phyloP scores from a whole-genome alignment of 257 asterid species.

The Primulina eburnea region DNA sequence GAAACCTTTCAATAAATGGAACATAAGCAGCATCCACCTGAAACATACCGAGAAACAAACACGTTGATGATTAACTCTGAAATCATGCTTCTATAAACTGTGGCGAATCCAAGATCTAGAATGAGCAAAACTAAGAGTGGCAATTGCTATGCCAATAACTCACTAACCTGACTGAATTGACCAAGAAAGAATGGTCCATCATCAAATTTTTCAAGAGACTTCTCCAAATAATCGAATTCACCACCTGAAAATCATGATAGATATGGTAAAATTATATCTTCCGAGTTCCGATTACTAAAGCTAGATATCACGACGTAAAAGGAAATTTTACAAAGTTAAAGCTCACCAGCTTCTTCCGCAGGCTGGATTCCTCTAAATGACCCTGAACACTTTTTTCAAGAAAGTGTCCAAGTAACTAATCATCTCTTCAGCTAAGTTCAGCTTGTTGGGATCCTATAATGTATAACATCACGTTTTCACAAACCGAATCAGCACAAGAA shows the following conservation, averaged over 20 bases:
- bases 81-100: neutral
- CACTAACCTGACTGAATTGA: slow-evolving; percentile 49
- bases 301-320: neutral
- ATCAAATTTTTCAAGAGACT: slow-evolving; percentile 46
- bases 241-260: slow-evolving; percentile 25
- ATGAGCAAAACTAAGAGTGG: neutral
- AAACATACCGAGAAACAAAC: neutral
- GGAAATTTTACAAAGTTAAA: neutral
- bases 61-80: neutral
- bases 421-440: slow-evolving; percentile 55
- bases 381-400: slow-evolving; percentile 23
- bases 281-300: neutral
- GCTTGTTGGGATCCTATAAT: slow-evolving; percentile 47
- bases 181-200: slow-evolving; percentile 74
- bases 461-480: neutral
- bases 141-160: neutral
- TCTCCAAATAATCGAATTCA: slow-evolving; percentile 57
- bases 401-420: slow-evolving; percentile 46
- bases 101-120: neutral
- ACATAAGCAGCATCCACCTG: slow-evolving; percentile 55
- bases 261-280: neutral
- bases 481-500: neutral
- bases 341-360: slow-evolving; percentile 38
- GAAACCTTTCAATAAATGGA: slow-evolving; percentile 66
- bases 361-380: slow-evolving; percentile 45